Base-by-base conservation (phyloP, 108 stramenopile species). In the Mayamaea pseudoterrestris region DNA sequence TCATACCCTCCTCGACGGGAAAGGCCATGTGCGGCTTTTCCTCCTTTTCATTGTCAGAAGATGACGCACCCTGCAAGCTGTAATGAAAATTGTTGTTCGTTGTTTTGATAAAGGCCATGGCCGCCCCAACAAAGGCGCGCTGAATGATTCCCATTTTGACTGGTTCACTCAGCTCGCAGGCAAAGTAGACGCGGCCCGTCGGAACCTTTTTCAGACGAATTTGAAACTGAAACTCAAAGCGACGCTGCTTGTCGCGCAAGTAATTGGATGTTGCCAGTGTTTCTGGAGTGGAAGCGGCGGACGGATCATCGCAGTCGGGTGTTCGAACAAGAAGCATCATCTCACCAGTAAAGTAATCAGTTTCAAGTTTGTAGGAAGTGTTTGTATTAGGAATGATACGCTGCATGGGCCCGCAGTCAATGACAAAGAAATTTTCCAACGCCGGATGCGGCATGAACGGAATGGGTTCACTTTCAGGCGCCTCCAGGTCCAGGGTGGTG, bases 161-260 rank as follows among this genome's bases (percentile, higher is more conserved):
- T 2, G 87, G 79, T 47, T 91, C 71, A 8, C 85, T 77, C 22
- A 93, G 41, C 46, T 90, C 85, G 37, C 69, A 74, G 12, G 83
- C 76, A 65, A 93, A 75, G 52, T 79, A 93, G 2, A 93, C 50
- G 21, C 66, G 65, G n/a, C 66, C 64, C 2, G 75, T 80, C 1
- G 84, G 80, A 17, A 81, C 14, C 52, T 81, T 84, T 60, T 91
- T 93, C 41, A 93, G 46, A 46, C 67, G 68, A 26, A 85, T 52
- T 55, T 93, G 93, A 47, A 81, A 90, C 60, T 95, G 93, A 52
- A 93, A 85, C 61, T 95, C 93, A 47, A 95, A 95, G 27, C 85
- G 68, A 25, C 93, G 81, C 28, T 88, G 82, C 42, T 81, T 79
- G 24, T 61, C 69, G 13, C 66, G 28, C 35, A 95, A 67, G 41